phyloP scores from a whole-genome alignment of 441 rosid species.

The Mallotus japonicus region DNA sequence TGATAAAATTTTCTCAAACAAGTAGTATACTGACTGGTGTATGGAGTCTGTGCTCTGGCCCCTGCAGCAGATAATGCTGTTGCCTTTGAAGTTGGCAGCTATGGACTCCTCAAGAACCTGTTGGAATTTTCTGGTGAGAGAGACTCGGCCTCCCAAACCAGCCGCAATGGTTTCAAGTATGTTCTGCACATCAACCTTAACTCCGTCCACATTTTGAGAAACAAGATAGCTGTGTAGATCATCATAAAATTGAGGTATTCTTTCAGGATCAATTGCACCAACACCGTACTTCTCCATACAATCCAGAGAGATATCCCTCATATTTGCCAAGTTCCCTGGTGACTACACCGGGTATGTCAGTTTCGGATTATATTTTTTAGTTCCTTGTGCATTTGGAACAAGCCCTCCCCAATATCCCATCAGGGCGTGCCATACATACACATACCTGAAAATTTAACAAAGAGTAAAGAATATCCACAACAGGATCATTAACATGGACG shows the following conservation, averaged over 20 bases:
- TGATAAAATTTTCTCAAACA: too few relatives aligned
- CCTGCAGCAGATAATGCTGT: constrained; percentile 58
- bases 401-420: constrained; percentile 91
- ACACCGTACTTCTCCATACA: constrained; percentile 51
- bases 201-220: constrained; percentile 52
- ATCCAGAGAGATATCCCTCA: constrained; percentile 44
- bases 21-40: constrained; percentile 35
- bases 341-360: constrained; percentile 41
- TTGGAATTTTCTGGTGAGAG: constrained; percentile 47
- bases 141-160: constrained; percentile 46
- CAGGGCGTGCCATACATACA: constrained; percentile 84
- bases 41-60: constrained; percentile 51
- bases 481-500: background rate
- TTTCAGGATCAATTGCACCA: constrained; percentile 45
- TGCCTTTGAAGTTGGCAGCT: constrained; percentile 43
- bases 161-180: constrained; percentile 46
- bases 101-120: constrained; percentile 50
- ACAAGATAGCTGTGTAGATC: constrained; percentile 53
- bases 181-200: constrained; percentile 65
- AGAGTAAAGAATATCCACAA: background rate
- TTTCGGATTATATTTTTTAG: constrained; percentile 39
- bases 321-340: constrained; percentile 44
- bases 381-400: constrained; percentile 39
- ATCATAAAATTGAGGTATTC: constrained; percentile 47
- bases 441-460: constrained; percentile 48